phyloP scores from a whole-genome alignment of 2,329 filamentous ascomycete species.

The Metarhizium brunneum region DNA sequence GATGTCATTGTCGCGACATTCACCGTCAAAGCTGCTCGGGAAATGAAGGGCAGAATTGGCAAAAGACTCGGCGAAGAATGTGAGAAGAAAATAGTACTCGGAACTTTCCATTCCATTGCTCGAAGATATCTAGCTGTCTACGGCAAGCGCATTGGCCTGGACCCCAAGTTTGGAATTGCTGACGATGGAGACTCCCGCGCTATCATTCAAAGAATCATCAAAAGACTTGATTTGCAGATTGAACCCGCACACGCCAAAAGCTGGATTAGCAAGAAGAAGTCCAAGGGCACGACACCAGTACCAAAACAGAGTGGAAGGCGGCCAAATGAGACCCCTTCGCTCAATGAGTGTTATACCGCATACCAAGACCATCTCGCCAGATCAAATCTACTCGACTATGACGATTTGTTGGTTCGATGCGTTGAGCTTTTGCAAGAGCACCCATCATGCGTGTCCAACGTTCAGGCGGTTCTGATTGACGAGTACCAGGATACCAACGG shows the following conservation, averaged over 20 bases:
- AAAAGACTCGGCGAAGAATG: constrained; percentile 69
- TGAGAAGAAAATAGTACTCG: constrained; percentile 71
- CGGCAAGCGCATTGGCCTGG: constrained; percentile 73
- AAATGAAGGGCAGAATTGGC: constrained; percentile 86
- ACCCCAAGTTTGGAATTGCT: constrained; percentile 81
- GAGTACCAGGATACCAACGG: constrained; percentile 97
- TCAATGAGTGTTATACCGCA: constrained; percentile 58
- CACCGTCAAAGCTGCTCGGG: constrained; percentile 85
- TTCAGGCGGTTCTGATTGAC: constrained; percentile 87
- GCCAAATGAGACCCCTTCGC: constrained; percentile 41
- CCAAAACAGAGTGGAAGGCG: constrained; percentile 27
- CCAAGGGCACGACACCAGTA: constrained; percentile 40
- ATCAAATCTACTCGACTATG: constrained; percentile 85
- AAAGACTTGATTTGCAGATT: constrained; percentile 57
- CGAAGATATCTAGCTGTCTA: constrained; percentile 77
- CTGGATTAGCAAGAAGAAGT: constrained; percentile 65
- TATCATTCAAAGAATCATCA: constrained; percentile 75
- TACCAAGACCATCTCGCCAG: constrained; percentile 69
- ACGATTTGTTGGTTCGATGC: constrained; percentile 80
- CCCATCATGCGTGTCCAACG: constrained; percentile 76
- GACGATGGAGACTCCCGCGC: constrained; percentile 72
- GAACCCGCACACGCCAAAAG: constrained; percentile 63
- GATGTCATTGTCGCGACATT: constrained; percentile 95
- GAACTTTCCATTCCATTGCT: constrained; percentile 92
- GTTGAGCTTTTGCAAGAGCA: constrained; percentile 65